Base-by-base conservation (phyloP, 306 rosid species). In the Lupinus albus region DNA sequence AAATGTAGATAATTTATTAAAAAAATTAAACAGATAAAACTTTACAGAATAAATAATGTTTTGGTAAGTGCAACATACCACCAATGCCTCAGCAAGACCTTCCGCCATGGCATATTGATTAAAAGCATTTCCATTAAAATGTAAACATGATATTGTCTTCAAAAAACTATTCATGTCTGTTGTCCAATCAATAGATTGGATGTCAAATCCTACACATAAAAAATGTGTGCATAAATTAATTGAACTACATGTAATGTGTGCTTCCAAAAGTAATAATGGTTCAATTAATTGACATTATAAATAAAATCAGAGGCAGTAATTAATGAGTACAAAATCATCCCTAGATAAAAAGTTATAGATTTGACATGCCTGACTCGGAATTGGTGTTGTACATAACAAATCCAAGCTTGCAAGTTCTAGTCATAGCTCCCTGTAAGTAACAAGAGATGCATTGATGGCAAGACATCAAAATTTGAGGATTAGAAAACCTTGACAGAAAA, bases 61-160 rank as follows among this genome's bases (percentile, higher is more conserved):
- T n/a, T n/a, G n/a, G n/a, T n/a, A 42, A 11, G 28, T 13, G 21
- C 35, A 0, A 49, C 60, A n/a, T 73, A 79, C 83, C 76, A 6
- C 11, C 10, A 79, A 17, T 3, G 83, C 69, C 1, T 69, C 41
- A 11, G 68, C 76, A 2, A 79, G 63, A 0, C 70, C 83, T 50
- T 69, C 54, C 0, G 57, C 68, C 42, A 64, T 48, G 32, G 46
- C 7, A 30, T 17, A 9, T 16, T 62, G 51, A 18, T 74, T 51
- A 0, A 0, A 0, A 18, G 18, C 55, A 25, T 42, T 39, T 2
- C 70, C 80, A 30, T 56, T 64, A 45, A 79, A 79, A 16, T n/a
- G 2, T 30, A 74, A 55, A 36, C 5, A 0, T 5, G 64, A 57
- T 6, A 79, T 28, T 11, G 0, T 6, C 11, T 12, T 17, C 5